Evolutionary conservation across 805 yeast species (phyloP).

Genomic region (Saturnispora sanitii): DNA sequence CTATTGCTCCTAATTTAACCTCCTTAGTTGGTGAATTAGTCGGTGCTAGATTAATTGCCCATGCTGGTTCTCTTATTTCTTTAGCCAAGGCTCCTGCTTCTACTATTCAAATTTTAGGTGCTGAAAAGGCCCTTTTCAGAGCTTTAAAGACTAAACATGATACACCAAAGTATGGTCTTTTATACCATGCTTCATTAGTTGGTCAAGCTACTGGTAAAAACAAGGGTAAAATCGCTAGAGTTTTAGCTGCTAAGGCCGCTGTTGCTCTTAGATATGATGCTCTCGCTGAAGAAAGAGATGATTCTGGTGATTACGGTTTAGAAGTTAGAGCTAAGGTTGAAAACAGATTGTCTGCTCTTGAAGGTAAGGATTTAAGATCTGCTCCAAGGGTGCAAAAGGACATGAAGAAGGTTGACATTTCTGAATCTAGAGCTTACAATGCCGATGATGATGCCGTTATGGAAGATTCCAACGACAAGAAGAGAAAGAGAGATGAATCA

Average conservation of each 20-base stretch:
- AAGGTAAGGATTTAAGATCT: constrained; percentile 93
- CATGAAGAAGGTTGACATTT: constrained; percentile 75
- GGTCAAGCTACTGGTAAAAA: constrained; percentile 98
- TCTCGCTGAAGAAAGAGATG: constrained; percentile 92
- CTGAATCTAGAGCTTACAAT: constrained; percentile 82
- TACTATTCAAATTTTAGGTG: constrained; percentile 95
- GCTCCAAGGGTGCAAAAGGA: constrained; percentile 75
- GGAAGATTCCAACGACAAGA: constrained; percentile 14
- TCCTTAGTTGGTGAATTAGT: constrained; percentile 95
- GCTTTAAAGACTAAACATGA: constrained; percentile 98
- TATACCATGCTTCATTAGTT: constrained; percentile 93
- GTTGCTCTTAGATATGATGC: constrained; percentile 96
- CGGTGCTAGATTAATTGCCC: constrained; percentile 97
- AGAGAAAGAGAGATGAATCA: constrained; percentile 18
- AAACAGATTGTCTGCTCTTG: constrained; percentile 85
- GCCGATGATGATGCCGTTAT: constrained; percentile 70
- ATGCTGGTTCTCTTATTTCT: constrained; percentile 89
- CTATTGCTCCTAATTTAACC: constrained; percentile 96
- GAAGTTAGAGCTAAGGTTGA: constrained; percentile 90
- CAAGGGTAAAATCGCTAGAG: constrained; percentile 98
- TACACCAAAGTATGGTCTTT: constrained; percentile 95
- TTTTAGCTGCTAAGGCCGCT: constrained; percentile 96
- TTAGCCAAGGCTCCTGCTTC: constrained; percentile 98
- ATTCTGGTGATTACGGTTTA: constrained; percentile 87
- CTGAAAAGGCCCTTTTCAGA: constrained; percentile 97